Evolutionary conservation across 192 early-diverging fungal genomes (phyloP), one percentile per base, ranked within the genome.

Genomic region (Umbelopsis ramanniana): DNA sequence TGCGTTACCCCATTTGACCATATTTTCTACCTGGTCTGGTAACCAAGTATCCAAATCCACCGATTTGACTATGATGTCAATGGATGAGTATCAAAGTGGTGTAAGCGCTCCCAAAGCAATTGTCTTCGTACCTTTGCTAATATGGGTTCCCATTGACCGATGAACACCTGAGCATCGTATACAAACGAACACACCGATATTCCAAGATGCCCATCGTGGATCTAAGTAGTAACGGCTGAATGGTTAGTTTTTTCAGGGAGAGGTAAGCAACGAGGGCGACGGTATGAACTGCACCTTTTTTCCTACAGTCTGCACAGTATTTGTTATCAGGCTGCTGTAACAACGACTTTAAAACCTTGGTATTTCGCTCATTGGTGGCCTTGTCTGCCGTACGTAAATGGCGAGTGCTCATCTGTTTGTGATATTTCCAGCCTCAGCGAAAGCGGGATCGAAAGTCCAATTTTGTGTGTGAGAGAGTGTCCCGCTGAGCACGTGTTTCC

Each of bases 31-130:
- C 77, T 94, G 92, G 29, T 93, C 90, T 14, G 85, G 85, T 37
- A 90, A 89, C 93, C 93, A 94, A 43, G 88, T 82, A 75, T 94
- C 92, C 72, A 94, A 78, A 81, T 94, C 93, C 8, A 92, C 91
- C 46, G 89, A 90, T 77, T 94, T 94, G n/a, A 94, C 93, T 93
- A 70, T 46, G 24, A 69, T 47, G n/a, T 71, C 53, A 67, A 67
- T 35, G 43, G 38, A 74, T 24, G 43, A 23, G 52, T 19, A 26
- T 43, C 26, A 15, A 47, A 29, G 23, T 15, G 10, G 54, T 24
- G 14, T 46, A 40, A n/a, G 37, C 1, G 26, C 29, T 29, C 1
- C 29, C 45, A 15, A 46, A 15, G 48, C n/a, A 50, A 21, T 50
- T 3, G 48, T 6, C 7, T 50, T 0, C 19, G 24, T 85, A 92